phyloP scores from a whole-genome alignment of 1,139 yeast species.

The Sugiyamaella neomexicana region DNA sequence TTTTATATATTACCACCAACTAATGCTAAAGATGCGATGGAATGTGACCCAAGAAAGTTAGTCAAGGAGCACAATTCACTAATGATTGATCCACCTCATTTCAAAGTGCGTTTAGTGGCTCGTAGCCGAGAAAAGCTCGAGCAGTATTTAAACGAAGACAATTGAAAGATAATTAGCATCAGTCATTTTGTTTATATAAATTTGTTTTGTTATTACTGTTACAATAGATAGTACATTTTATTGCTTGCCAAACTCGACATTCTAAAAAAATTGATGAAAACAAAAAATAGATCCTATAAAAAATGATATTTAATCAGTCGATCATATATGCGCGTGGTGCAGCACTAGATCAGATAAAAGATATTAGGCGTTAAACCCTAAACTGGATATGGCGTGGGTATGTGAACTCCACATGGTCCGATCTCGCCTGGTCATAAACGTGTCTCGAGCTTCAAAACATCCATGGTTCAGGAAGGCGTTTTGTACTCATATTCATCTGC shows the following conservation, averaged over 20 bases:
- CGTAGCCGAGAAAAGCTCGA: slow-evolving; percentile 20
- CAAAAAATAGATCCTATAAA: too few relatives aligned
- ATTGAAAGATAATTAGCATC: not conserved
- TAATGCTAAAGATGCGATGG: slow-evolving; percentile 33
- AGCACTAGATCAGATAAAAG: too few relatives aligned
- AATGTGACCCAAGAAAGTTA: slow-evolving; percentile 27
- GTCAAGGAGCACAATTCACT: slow-evolving; percentile 30
- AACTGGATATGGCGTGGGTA: too few relatives aligned
- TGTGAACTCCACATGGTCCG: too few relatives aligned
- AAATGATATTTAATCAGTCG: too few relatives aligned
- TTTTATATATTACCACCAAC: slow-evolving; percentile 48
- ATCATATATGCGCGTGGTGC: too few relatives aligned
- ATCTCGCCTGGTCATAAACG: not conserved
- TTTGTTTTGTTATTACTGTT: not conserved
- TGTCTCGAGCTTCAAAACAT: not conserved
- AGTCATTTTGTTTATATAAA: not conserved
- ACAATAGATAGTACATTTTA: not conserved
- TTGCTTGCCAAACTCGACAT: too few relatives aligned
- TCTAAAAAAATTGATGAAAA: too few relatives aligned
- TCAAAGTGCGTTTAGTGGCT: slow-evolving; percentile 30
- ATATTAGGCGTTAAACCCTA: too few relatives aligned
- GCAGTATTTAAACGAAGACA: not conserved
- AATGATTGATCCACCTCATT: slow-evolving; percentile 33
- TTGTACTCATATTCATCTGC: slow-evolving; percentile 20
- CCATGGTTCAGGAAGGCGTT: slow-evolving; percentile 10